phyloP scores from a whole-genome alignment of 2,329 filamentous ascomycete species.

The Talaromyces atroroseus region DNA sequence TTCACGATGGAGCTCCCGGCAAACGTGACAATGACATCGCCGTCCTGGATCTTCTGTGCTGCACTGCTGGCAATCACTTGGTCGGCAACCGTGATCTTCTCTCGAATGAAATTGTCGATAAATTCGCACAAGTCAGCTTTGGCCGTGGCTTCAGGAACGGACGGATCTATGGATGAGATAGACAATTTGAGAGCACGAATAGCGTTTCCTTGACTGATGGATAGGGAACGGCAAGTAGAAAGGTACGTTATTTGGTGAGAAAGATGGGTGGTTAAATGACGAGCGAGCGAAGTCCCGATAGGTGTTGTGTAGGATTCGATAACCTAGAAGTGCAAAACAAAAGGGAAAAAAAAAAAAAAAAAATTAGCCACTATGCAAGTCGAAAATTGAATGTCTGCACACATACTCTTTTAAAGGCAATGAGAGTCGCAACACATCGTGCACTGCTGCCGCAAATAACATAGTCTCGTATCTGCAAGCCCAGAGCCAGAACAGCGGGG shows the following conservation, averaged over 20 bases:
- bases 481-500: constrained; percentile 75
- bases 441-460: constrained; percentile 84
- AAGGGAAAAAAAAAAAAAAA: too few species aligned
- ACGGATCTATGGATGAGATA: constrained; percentile 84
- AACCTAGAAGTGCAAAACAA: constrained; percentile 52
- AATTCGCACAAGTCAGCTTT: constrained; percentile 71
- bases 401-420: constrained; percentile 83
- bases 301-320: constrained; percentile 92
- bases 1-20: constrained; percentile 83
- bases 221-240: constrained; percentile 88
- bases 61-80: constrained; percentile 76
- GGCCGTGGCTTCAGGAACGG: constrained; percentile 72
- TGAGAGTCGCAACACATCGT: constrained; percentile 76
- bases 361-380: constrained; percentile 5
- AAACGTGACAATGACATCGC: constrained; percentile 80
- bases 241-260: constrained; percentile 95
- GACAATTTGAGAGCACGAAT: constrained; percentile 91
- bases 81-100: constrained; percentile 82
- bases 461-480: constrained; percentile 86
- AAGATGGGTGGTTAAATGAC: constrained; percentile 87
- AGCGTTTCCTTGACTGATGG: constrained; percentile 93
- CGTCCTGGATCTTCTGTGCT: constrained; percentile 67
- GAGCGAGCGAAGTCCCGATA: constrained; percentile 72
- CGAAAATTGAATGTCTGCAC: constrained; percentile 15
- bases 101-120: constrained; percentile 85